A percentile compares a stretch with the other conserved stretches of the same genome.
phyloP scores from a whole-genome alignment of 495 filamentous ascomycete genomes.

The Pseudevernia furfuracea region DNA sequence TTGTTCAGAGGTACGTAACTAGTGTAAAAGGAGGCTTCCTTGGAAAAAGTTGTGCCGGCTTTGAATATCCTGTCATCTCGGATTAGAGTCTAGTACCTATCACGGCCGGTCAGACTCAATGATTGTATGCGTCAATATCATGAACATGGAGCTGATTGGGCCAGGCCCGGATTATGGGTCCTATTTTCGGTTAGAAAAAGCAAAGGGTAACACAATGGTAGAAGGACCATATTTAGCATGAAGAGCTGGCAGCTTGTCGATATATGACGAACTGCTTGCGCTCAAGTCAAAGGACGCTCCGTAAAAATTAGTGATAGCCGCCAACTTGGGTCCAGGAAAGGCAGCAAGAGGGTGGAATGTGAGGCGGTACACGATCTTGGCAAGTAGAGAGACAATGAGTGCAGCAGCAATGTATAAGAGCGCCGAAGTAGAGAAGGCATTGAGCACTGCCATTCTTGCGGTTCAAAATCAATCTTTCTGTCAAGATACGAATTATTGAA shows the following conservation, averaged over 20 bases:
- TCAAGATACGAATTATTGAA: background rate
- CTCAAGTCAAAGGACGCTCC: conserved; percentile 14
- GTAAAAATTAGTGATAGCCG: conserved; percentile 27
- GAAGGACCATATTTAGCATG: background rate
- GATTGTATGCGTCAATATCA: background rate
- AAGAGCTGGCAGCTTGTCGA: background rate
- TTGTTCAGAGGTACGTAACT: background rate
- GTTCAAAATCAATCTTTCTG: background rate
- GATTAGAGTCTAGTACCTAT: background rate
- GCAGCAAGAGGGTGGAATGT: conserved; percentile 27
- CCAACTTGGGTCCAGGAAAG: conserved; percentile 30
- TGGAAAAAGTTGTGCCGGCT: background rate
- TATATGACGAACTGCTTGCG: background rate
- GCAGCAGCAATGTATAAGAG: background rate
- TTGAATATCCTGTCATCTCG: background rate
- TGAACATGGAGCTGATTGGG: background rate
- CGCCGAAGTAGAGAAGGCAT: background rate
- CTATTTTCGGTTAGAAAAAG: background rate
- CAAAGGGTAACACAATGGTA: background rate
- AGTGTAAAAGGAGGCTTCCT: background rate
- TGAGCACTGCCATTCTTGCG: background rate
- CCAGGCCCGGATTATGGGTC: background rate
- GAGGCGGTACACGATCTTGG: conserved; percentile 26
- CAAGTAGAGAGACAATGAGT: background rate
- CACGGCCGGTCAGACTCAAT: background rate